A percentile compares a stretch with the other conserved stretches of the same genome.
Conservation (phyloP, 2,329 filamentous ascomycete genomes). For the Blumeria graminis region DNA sequence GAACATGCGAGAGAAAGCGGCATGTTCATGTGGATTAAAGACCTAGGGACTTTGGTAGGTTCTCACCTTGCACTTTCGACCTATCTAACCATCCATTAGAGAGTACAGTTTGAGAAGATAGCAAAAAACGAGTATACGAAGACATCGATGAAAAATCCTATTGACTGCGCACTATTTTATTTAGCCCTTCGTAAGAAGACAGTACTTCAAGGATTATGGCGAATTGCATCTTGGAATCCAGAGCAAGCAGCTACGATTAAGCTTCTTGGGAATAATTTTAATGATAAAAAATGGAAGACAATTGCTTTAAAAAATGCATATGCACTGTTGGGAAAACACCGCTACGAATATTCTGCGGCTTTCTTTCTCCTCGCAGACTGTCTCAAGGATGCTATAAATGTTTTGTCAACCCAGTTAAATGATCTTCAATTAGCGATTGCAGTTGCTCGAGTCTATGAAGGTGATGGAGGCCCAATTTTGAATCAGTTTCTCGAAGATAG, state of each 20-base stretch:
- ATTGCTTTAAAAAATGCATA: conserved; percentile 91
- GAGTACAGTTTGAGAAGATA: conserved; percentile 63
- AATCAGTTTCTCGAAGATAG: conserved; percentile 53
- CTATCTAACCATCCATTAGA: conserved; percentile 20
- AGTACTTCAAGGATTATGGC: conserved; percentile 75
- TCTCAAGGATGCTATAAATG: conserved; percentile 60
- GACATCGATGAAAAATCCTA: conserved; percentile 64
- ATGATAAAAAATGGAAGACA: conserved; percentile 65
- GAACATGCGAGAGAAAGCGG: conserved; percentile 65
- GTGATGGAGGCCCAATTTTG: conserved; percentile 54
- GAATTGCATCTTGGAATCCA: conserved; percentile 72
- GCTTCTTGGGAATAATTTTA: conserved; percentile 76
- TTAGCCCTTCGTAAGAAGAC: conserved; percentile 77
- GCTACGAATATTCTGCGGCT: conserved; percentile 85
- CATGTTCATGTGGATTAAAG: conserved; percentile 84
- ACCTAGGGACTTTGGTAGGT: conserved; percentile 49
- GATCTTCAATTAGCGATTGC: conserved; percentile 80
- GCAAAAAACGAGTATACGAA: conserved; percentile 86
- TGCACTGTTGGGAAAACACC: conserved; percentile 68
- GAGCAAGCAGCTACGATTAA: conserved; percentile 64
- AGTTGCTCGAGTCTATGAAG: conserved; percentile 69
- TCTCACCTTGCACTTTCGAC: background rate
- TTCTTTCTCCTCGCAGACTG: conserved; percentile 85
- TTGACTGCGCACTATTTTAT: conserved; percentile 81
- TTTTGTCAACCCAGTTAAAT: conserved; percentile 67